Evolutionary conservation across 2,329 filamentous ascomycete species (phyloP).

Genomic region (Myrmaecium sp.): DNA sequence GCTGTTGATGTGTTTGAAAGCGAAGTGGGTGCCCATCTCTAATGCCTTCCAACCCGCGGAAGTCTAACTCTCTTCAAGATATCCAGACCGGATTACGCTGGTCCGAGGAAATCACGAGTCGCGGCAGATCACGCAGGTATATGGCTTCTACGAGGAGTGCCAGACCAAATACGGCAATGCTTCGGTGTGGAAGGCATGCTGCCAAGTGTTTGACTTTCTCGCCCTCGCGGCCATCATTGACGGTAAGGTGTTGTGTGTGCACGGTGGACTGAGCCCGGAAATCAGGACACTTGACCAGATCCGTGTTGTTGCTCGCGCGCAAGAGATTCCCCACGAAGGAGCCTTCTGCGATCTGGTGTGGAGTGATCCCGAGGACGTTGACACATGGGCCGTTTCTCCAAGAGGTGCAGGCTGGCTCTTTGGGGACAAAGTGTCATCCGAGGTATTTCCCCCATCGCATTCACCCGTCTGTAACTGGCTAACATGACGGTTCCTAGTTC

Average conservation of each 20-base stretch:
- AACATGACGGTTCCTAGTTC: conserved; percentile 28
- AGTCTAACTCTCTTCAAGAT: conserved; percentile 27
- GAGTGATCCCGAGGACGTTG: conserved; percentile 62
- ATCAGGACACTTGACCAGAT: conserved; percentile 90
- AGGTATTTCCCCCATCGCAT: conserved; percentile 23
- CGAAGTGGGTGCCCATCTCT: conserved; percentile 32
- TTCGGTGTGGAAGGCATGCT: conserved; percentile 99
- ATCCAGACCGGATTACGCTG: conserved; percentile 54
- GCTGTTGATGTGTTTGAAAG: conserved; percentile 54
- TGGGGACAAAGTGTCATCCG: conserved; percentile 54
- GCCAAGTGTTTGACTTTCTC: conserved; percentile 96
- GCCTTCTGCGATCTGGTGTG: conserved; percentile 97
- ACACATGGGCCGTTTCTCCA: conserved; percentile 53
- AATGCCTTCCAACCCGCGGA: neutral
- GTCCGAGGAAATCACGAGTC: conserved; percentile 86
- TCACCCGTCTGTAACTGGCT: conserved; percentile 2
- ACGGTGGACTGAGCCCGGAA: conserved; percentile 93
- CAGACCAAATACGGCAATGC: conserved; percentile 97
- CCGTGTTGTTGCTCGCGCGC: conserved; percentile 55
- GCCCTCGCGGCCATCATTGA: conserved; percentile 94
- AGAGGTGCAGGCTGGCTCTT: conserved; percentile 53
- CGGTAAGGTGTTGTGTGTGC: conserved; percentile 97
- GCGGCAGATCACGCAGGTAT: conserved; percentile 96
- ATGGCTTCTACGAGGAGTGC: conserved; percentile 98
- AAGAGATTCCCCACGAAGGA: conserved; percentile 95